phyloP scores from a whole-genome alignment of 331 rosid species.

The Malus hybrid region DNA sequence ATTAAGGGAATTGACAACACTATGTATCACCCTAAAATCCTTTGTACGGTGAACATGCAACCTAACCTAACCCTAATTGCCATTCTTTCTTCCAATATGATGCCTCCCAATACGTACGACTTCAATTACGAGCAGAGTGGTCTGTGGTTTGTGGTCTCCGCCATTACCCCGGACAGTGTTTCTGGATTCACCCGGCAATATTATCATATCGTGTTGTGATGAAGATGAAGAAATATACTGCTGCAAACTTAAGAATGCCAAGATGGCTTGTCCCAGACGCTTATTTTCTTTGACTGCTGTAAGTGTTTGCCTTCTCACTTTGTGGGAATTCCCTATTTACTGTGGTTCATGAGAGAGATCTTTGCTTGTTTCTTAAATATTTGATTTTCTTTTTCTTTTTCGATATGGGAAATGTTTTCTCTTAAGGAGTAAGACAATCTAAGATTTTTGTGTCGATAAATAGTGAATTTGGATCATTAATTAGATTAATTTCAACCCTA shows the following conservation, averaged over 20 bases:
- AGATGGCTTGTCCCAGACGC: constrained; percentile 31
- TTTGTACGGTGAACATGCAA: too few relatives aligned
- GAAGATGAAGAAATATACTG: constrained; percentile 18
- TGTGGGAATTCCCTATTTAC: not conserved
- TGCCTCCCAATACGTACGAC: constrained; percentile 37
- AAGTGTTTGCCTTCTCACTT: not conserved
- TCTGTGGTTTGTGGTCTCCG: constrained; percentile 46
- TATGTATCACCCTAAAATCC: too few relatives aligned
- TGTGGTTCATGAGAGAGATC: not conserved
- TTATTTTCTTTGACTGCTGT: constrained; percentile 24
- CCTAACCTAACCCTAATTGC: too few relatives aligned
- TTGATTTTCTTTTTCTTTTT: not conserved
- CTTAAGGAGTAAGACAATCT: not conserved
- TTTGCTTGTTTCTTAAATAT: not conserved
- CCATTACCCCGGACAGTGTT: constrained; percentile 32
- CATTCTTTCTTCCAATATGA: not conserved
- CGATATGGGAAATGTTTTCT: not conserved
- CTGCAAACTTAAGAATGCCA: constrained; percentile 26
- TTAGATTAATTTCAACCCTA: not conserved
- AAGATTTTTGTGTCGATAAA: not conserved
- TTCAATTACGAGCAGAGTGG: constrained; percentile 52
- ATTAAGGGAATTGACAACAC: too few relatives aligned
- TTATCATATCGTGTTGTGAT: constrained; percentile 9
- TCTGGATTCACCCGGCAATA: constrained; percentile 30
- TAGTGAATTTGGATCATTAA: not conserved